These are phyloP conservation scores for Trichocladium uniseriatum DNA, from an alignment of 495 filamentous ascomycete species.

Conservation along the genomic window DNA sequence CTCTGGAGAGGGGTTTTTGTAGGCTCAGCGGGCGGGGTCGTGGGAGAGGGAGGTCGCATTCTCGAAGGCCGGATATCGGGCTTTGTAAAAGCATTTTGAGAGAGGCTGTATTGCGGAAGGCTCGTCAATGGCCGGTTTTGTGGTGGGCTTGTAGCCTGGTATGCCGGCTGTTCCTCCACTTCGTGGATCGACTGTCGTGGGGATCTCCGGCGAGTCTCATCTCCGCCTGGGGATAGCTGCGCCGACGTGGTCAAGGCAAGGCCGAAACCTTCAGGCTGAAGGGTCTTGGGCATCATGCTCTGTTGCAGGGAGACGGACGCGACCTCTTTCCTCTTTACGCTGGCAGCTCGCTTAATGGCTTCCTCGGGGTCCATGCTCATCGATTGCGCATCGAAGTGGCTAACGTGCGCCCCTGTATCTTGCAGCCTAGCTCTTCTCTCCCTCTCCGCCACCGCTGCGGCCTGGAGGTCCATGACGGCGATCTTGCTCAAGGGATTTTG, in stretches of 20 bases:
- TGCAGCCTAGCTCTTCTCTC: slow-evolving; percentile 36
- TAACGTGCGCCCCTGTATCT: slow-evolving; percentile 19
- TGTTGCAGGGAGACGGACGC: slow-evolving; percentile 18
- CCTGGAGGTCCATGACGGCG: slow-evolving; percentile 37
- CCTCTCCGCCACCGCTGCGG: slow-evolving; percentile 39
- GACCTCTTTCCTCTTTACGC: slow-evolving; percentile 38
- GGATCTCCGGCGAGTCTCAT: slow-evolving; percentile 35
- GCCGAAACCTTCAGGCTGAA: slow-evolving; percentile 9
- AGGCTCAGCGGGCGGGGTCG: slow-evolving; percentile 25
- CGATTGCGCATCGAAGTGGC: slow-evolving; percentile 32
- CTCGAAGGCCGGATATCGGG: slow-evolving; percentile 28
- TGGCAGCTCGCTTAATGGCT: slow-evolving; percentile 28
- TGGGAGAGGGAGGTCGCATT: slow-evolving; percentile 24
- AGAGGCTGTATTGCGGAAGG: not conserved
- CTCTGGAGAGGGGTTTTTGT: slow-evolving; percentile 36
- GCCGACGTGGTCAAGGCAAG: slow-evolving; percentile 26
- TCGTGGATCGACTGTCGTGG: slow-evolving; percentile 23
- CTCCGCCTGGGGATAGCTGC: slow-evolving; percentile 37
- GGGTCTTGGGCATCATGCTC: not conserved
- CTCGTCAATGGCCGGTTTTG: not conserved
- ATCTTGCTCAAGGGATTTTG: slow-evolving; percentile 37
- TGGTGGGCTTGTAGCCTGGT: not conserved
- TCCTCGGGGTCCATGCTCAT: slow-evolving; percentile 21
- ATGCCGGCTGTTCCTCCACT: not conserved
- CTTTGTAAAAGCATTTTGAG: slow-evolving; percentile 4